Base-by-base conservation (phyloP, 176 grass and related monocot species). In the Carex cristatella region DNA sequence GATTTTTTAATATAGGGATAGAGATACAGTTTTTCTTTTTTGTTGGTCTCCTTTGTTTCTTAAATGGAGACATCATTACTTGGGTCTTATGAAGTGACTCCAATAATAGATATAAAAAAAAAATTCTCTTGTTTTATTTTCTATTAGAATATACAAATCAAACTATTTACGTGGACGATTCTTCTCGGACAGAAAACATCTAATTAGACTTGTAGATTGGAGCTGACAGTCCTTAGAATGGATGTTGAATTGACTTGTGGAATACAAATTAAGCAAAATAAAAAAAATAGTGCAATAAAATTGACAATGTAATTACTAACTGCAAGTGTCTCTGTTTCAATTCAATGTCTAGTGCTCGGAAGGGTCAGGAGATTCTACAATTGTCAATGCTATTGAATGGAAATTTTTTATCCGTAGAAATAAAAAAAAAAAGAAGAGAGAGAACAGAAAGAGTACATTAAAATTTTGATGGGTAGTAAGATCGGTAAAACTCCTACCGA, bases 11-110 rank as follows among this genome's bases (percentile, higher is more conserved):
- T 58, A 79, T 35, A 58, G 51, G 74, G 28, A 77, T 37, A 79
- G 51, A 69, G 46, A 54, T 67, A 83, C 28, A 53, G 12, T 83
- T 53, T 27, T 10, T 83, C 10, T 46, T 81, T 81, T 46, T 81
- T 42, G 27, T 42, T 65, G 63, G 73, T 79, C 28, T 79, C 74
- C 53, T 79, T 28, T 37, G 53, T 79, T 79, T 57, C 5, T 56
- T 31, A 37, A 1, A 58, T 37, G 74, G 53, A 35, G 74, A 79
- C 74, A 58, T 33, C 74, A 79, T 57, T 75, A 75, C 71, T 48
- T 55, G 56, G 19, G 27, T 78, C 13, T 79, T 30, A 58, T 79
- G 10, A 75, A 5, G 19, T 13, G n/a, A 75, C 71, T 75, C 46
- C 28, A 78, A 78, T 78, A 78, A 56, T 48, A 72, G 18, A 72